A percentile compares a stretch with the other conserved stretches of the same genome.
phyloP scores from a whole-genome alignment of 139 green algal genomes.

The Closterium sp. region DNA sequence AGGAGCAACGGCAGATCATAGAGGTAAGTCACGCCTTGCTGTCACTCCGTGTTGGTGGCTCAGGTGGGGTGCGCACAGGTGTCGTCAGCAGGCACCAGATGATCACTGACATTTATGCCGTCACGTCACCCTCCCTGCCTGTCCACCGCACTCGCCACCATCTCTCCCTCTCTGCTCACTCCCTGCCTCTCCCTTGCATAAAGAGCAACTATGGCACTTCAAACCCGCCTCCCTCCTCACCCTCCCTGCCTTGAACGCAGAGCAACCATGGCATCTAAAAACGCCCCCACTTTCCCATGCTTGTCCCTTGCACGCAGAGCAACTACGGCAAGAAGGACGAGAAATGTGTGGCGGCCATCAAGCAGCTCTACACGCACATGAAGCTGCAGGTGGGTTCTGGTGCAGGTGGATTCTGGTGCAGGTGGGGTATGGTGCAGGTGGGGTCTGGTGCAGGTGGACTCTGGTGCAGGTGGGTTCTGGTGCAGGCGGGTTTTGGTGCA shows the following conservation, averaged over 20 bases:
- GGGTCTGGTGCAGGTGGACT: background rate
- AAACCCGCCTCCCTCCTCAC: no score
- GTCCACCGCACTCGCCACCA: background rate
- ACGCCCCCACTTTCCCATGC: no score
- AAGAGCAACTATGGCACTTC: no score
- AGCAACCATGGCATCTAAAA: no score
- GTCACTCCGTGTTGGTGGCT: no score
- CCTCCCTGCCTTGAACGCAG: no score
- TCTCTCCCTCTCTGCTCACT: background rate
- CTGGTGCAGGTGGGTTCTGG: no score
- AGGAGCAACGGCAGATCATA: conserved; percentile 79
- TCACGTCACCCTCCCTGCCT: background rate
- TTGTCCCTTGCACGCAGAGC: conserved; percentile 55
- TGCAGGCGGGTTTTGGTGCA: no score
- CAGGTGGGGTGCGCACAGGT: background rate
- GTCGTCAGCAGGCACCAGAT: background rate
- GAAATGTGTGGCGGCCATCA: conserved; percentile 72
- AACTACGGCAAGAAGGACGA: conserved; percentile 87
- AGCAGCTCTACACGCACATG: conserved; percentile 85
- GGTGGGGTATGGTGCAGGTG: no score
- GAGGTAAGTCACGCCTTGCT: conserved; percentile 26
- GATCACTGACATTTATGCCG: background rate
- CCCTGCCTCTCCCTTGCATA: no score
- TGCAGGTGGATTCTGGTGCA: background rate
- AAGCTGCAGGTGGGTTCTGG: conserved; percentile 67